Base-by-base conservation (phyloP, 768 basidiomycete genomes). In the Pluteus cervinus region DNA sequence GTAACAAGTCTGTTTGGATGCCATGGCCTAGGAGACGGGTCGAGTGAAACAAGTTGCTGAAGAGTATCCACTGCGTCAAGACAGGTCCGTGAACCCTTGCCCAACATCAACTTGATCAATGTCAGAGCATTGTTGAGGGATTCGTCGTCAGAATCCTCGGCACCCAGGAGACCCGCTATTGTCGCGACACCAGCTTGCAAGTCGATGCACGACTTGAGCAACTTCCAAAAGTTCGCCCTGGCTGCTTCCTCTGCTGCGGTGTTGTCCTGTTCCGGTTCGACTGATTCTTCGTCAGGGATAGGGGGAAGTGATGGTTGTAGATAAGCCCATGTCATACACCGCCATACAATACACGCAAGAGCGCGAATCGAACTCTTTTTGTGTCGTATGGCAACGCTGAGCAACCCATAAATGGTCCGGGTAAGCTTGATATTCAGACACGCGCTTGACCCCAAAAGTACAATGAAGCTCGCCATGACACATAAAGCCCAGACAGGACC, bases 401-500 rank as follows among this genome's bases (percentile, higher is more conserved):
- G 62, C 18, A 84, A 60, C 1, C 67, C 65, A 10, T 66, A 62
- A 12, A 84, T 52, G 18, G 63, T 58, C 9, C 71, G 66, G 23
- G 65, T 65, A 15, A 75, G 53, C 33, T 62, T 63, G 22, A 50
- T 37, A 38, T 75, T 64, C 24, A 64, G 61, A 41, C 58, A 74
- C 16, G 82, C 58, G 3, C 61, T 60, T 3, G 79, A 69, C 1
- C 81, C 75, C 3, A 85, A 65, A n/a, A 89, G 61, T 25, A 81
- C 75, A 31, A 85, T 65, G 36, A 88, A 59, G 42, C 69, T 67
- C 0, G 80, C 76, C 2, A 87, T 60, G 22, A 86, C 79, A 42
- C 71, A 73, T 37, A 86, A 62, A 4, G 73, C 79, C 87, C 87
- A 89, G 1, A 82, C 77, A 7, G 87, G 85, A 1, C 85, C 84